Evolutionary conservation across 2,329 filamentous ascomycete genomes (phyloP).

Genomic region (Fusarium equiseti): DNA sequence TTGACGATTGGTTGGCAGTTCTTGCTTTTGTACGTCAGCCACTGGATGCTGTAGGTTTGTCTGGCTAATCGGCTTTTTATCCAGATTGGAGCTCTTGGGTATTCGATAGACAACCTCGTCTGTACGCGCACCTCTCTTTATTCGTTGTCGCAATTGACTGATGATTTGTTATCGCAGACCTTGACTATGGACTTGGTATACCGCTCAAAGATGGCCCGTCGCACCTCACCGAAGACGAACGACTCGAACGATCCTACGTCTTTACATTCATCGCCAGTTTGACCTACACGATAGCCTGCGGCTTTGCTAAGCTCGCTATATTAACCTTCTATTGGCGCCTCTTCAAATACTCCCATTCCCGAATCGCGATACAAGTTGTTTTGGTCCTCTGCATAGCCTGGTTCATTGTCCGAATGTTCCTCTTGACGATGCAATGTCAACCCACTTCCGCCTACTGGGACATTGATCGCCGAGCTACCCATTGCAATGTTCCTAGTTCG

Average conservation of each 20-base stretch:
- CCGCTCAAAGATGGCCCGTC: conserved; percentile 22
- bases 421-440: conserved; percentile 51
- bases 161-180: neutral
- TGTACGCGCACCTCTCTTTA: neutral
- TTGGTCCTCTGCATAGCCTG: conserved; percentile 36
- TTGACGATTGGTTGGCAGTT: conserved; percentile 38
- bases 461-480: conserved; percentile 32
- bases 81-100: conserved; percentile 16
- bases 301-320: conserved; percentile 47
- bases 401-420: conserved; percentile 47
- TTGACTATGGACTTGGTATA: conserved; percentile 23
- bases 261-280: conserved; percentile 46
- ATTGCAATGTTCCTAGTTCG: conserved; percentile 48
- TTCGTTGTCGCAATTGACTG: rapidly evolving
- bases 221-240: conserved; percentile 12
- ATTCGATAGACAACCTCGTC: conserved; percentile 21
- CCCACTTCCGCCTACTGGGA: conserved; percentile 52
- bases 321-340: conserved; percentile 49
- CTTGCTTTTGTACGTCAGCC: conserved; percentile 32
- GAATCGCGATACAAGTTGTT: conserved; percentile 45
- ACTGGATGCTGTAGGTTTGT: neutral
- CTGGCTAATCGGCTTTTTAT: neutral
- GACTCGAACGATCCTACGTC: conserved; percentile 26
- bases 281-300: conserved; percentile 43
- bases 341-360: conserved; percentile 46